Percentiles rank a stretch among this genome's conserved stretches.
Evolutionary conservation across 2,329 filamentous ascomycete genomes (phyloP).

Genomic region (Boeremia lycopersici): DNA sequence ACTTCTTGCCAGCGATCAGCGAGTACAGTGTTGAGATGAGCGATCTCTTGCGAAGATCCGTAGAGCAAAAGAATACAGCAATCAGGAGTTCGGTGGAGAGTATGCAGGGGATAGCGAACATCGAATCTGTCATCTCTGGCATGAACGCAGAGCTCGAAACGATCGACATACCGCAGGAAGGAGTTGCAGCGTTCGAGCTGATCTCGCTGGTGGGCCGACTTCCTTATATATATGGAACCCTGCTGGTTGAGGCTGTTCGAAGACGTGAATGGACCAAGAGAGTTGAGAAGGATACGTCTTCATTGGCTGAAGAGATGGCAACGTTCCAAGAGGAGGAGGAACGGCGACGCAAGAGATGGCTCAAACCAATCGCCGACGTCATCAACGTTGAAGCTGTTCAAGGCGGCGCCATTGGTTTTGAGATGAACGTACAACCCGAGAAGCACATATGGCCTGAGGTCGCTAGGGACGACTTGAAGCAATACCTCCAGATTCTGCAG

Average conservation of each 20-base stretch:
- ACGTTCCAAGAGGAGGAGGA: slow-evolving; percentile 91
- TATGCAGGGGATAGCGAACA: slow-evolving; percentile 81
- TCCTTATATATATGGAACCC: slow-evolving; percentile 87
- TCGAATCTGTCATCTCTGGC: slow-evolving; percentile 76
- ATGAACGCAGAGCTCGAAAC: slow-evolving; percentile 74
- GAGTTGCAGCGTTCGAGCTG: slow-evolving; percentile 79
- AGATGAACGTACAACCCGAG: slow-evolving; percentile 82
- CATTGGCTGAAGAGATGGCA: slow-evolving; percentile 90
- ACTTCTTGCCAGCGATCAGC: slow-evolving; percentile 65
- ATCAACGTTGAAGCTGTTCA: slow-evolving; percentile 71
- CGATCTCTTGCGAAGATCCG: slow-evolving; percentile 57
- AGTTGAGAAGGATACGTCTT: slow-evolving; percentile 83
- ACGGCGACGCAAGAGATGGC: slow-evolving; percentile 86
- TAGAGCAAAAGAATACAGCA: slow-evolving; percentile 70
- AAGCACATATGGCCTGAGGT: slow-evolving; percentile 82
- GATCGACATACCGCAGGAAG: slow-evolving; percentile 75
- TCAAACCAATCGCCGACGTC: slow-evolving; percentile 79
- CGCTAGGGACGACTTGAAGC: slow-evolving; percentile 75
- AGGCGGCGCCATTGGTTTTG: slow-evolving; percentile 74
- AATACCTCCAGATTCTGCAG: slow-evolving; percentile 72
- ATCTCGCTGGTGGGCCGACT: slow-evolving; percentile 81
- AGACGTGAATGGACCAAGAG: slow-evolving; percentile 90
- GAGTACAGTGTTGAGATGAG: slow-evolving; percentile 64
- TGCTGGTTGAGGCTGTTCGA: slow-evolving; percentile 82
- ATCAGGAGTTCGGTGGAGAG: slow-evolving; percentile 70